Evolutionary conservation across 768 basidiomycete genomes (phyloP).

Genomic region (Rossbeevera mucosa): DNA sequence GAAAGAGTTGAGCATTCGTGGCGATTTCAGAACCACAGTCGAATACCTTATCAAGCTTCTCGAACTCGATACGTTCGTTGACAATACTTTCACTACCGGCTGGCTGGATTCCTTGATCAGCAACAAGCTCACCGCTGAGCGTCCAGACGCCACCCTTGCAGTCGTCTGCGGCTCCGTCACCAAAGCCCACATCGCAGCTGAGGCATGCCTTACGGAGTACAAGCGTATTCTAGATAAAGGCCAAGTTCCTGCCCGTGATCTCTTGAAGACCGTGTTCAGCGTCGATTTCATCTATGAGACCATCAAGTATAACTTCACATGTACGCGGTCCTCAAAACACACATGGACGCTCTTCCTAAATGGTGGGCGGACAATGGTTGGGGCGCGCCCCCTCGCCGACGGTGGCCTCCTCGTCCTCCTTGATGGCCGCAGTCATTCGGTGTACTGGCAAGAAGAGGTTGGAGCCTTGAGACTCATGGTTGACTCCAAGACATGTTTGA

Average conservation of each 20-base stretch:
- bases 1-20: conserved; percentile 97
- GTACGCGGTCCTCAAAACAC: conserved; percentile 82
- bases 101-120: conserved; percentile 98
- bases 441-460: conserved; percentile 98
- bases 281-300: conserved; percentile 98
- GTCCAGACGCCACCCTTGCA: conserved; percentile 88
- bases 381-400: conserved; percentile 88
- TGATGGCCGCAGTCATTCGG: conserved; percentile 92
- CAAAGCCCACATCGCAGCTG: conserved; percentile 88
- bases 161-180: conserved; percentile 95
- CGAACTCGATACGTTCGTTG: conserved; percentile 92
- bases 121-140: conserved; percentile 94
- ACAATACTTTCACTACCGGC: conserved; percentile 96
- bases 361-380: conserved; percentile 88
- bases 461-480: conserved; percentile 90
- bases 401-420: conserved; percentile 90
- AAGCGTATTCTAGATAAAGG: conserved; percentile 96
- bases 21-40: conserved; percentile 97
- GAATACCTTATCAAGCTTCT: conserved; percentile 98
- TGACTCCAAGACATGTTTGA: conserved; percentile 95
- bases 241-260: conserved; percentile 91
- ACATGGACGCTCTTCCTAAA: conserved; percentile 96
- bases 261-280: conserved; percentile 93
- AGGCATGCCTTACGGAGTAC: conserved; percentile 89
- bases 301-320: conserved; percentile 91